These are phyloP conservation scores for Sparassis latifolia DNA, from an alignment of 1,284 basidiomycete genomes.

Conservation along the genomic window DNA sequence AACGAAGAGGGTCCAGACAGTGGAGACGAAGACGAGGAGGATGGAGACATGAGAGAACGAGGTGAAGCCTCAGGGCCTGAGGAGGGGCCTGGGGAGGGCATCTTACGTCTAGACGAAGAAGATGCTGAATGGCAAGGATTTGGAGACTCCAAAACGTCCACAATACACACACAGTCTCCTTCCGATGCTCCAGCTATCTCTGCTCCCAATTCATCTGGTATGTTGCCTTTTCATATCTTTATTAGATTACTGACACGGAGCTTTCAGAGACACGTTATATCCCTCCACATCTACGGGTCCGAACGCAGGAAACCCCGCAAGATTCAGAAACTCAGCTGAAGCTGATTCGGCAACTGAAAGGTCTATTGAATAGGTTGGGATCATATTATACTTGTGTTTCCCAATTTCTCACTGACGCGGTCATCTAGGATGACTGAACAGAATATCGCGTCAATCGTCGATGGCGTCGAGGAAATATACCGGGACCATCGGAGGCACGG, in stretches of 20 bases:
- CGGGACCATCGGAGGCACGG: constrained; percentile 77
- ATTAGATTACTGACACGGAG: not conserved
- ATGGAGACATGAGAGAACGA: constrained; percentile 65
- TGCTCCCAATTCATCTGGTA: constrained; percentile 1
- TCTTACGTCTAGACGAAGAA: constrained; percentile 18
- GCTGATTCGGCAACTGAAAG: constrained; percentile 78
- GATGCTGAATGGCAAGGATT: constrained; percentile 23
- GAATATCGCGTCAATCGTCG: constrained; percentile 80
- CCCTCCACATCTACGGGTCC: constrained; percentile 57
- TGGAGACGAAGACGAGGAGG: constrained; percentile 33
- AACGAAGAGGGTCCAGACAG: constrained; percentile 19
- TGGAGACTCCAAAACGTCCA: not conserved
- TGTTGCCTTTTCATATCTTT: not conserved
- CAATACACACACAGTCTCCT: too few species aligned
- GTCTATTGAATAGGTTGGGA: constrained; percentile 77
- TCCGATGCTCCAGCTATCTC: not conserved
- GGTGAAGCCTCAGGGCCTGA: constrained; percentile 21
- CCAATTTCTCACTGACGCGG: not conserved
- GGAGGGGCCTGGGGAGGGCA: constrained; percentile 11
- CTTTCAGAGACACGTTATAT: constrained; percentile 44
- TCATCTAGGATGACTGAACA: constrained; percentile 76
- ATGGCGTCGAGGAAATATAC: constrained; percentile 76
- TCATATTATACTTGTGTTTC: not conserved
- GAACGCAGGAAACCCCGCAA: constrained; percentile 22
- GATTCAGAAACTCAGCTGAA: constrained; percentile 53